phyloP scores from a whole-genome alignment of 768 basidiomycete genomes.

The Chalciporus pseudorubinellus region DNA sequence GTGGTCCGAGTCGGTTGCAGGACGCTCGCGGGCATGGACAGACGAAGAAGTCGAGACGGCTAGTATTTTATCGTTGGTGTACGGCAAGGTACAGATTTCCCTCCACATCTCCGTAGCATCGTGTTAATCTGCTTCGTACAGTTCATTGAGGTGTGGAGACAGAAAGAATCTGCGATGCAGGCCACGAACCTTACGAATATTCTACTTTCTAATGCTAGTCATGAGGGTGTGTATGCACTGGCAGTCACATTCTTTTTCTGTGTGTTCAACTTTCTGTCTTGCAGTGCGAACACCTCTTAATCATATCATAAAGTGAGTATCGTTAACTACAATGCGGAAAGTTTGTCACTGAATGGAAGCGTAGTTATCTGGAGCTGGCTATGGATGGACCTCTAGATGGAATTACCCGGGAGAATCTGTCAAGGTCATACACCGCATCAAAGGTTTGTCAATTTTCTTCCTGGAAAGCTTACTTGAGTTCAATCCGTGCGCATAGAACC shows the following conservation, averaged over 20 bases:
- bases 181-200: slow-evolving; percentile 72
- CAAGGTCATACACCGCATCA: slow-evolving; percentile 70
- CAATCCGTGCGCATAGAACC: slow-evolving; percentile 38
- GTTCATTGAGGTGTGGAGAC: slow-evolving; percentile 86
- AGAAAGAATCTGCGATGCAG: slow-evolving; percentile 72
- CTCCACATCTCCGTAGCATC: background rate
- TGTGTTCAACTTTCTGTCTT: background rate
- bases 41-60: slow-evolving; percentile 84
- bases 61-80: slow-evolving; percentile 73
- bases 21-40: slow-evolving; percentile 68
- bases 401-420: slow-evolving; percentile 74
- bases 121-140: slow-evolving; percentile 21
- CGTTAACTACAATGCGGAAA: background rate
- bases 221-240: slow-evolving; percentile 57
- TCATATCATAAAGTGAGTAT: background rate
- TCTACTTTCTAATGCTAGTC: slow-evolving; percentile 75
- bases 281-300: background rate
- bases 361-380: slow-evolving; percentile 75
- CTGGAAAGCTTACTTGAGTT: too few relatives aligned
- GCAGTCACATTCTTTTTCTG: background rate
- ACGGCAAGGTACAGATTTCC: slow-evolving; percentile 52
- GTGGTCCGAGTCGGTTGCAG: slow-evolving; percentile 74
- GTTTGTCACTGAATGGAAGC: background rate
- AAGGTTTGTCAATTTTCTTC: slow-evolving; percentile 41
- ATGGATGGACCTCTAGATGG: slow-evolving; percentile 69